Percentiles rank a stretch among this genome's conserved stretches.
phyloP scores from a whole-genome alignment of 768 basidiomycete genomes.

The Daedaleopsis nitida region DNA sequence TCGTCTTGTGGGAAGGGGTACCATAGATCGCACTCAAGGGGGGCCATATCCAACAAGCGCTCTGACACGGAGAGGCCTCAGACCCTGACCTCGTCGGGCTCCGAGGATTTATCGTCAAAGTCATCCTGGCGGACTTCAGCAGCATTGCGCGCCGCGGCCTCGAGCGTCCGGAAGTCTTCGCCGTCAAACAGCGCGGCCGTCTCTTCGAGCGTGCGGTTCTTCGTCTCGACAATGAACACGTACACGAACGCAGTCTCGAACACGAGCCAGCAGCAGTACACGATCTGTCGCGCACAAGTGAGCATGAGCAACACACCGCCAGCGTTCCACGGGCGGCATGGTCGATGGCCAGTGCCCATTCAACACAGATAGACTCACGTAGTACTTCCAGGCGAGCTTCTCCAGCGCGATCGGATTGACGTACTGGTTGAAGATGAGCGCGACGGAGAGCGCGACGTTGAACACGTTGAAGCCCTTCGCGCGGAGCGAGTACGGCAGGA shows the following conservation, averaged over 20 bases:
- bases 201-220: constrained; percentile 74
- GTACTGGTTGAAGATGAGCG: no score
- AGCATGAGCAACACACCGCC: constrained; percentile 66
- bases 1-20: no score
- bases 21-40: no score
- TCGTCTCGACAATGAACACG: constrained; percentile 73
- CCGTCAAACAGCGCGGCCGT: constrained; percentile 83
- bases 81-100: constrained; percentile 13
- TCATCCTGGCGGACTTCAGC: constrained; percentile 20
- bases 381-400: constrained; percentile 73
- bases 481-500: constrained; percentile 79
- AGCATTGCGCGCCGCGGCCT: constrained; percentile 3
- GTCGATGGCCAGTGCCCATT: no score
- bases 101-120: constrained; percentile 23
- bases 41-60: no score
- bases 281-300: no score
- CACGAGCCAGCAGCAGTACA: no score
- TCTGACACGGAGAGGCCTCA: no score
- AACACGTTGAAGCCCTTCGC: constrained; percentile 87
- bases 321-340: no score
- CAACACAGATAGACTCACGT: no score
- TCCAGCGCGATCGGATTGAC: constrained; percentile 80
- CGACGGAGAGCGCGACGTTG: constrained; percentile 74
- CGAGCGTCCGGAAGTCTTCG: constrained; percentile 41
- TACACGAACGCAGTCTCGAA: constrained; percentile 68